Percentiles rank a stretch among this genome's conserved stretches.
Evolutionary conservation across 1,284 basidiomycete genomes (phyloP).

Genomic region (Ganoderma leucocontextum): DNA sequence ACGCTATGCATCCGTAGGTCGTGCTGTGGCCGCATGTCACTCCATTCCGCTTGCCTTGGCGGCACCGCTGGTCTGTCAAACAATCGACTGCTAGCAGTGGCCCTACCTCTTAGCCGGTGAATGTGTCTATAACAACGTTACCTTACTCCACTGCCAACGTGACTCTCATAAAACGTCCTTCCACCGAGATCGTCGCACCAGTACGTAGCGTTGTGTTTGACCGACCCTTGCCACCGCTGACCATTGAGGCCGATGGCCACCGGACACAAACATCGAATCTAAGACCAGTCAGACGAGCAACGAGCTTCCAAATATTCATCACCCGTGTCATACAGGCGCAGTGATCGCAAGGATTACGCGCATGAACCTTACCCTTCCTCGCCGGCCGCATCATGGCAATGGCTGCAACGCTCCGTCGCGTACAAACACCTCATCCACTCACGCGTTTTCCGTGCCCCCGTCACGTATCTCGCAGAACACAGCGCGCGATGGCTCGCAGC

Average conservation of each 20-base stretch:
- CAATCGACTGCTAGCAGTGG: slow-evolving; percentile 7
- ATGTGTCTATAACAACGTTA: neutral
- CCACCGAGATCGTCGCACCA: neutral
- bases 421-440: slow-evolving; percentile 4
- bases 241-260: neutral
- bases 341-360: slow-evolving; percentile 11
- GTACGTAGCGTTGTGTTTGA: neutral
- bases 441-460: slow-evolving; percentile 1
- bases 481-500: neutral
- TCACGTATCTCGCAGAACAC: slow-evolving; percentile 4
- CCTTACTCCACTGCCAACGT: neutral
- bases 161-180: slow-evolving; percentile 1
- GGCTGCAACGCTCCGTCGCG: slow-evolving; percentile 2
- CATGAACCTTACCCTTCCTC: slow-evolving; percentile 11
- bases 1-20: neutral
- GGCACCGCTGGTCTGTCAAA: slow-evolving; percentile 6
- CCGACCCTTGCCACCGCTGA: slow-evolving; percentile 3
- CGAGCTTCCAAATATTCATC: neutral
- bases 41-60: slow-evolving; percentile 1
- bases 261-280: neutral
- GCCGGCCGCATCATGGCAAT: slow-evolving; percentile 8
- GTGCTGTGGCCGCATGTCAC: slow-evolving; percentile 1
- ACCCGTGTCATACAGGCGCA: slow-evolving; percentile 14
- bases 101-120: slow-evolving; percentile 2
- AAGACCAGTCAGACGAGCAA: neutral